Percentiles rank a stretch among this genome's conserved stretches.
Evolutionary conservation across 106 monocot genomes (phyloP).

Genomic region (Allium fistulosum): DNA sequence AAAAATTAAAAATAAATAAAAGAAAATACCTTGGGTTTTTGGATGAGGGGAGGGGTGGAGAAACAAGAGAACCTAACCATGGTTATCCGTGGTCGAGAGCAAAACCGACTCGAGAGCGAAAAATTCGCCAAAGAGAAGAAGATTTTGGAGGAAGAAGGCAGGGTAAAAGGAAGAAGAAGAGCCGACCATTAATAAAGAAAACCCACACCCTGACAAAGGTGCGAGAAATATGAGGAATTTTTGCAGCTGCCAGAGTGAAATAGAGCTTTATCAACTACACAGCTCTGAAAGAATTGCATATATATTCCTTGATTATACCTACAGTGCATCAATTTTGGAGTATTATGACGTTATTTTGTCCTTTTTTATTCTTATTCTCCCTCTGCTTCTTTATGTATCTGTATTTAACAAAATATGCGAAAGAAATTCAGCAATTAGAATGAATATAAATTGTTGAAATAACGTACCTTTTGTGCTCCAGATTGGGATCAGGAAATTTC

Average conservation of each 20-base stretch:
- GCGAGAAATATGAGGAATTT: conserved; percentile 27
- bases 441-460: too few species aligned
- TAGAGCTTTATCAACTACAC: conserved; percentile 17
- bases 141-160: conserved; percentile 20
- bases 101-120: conserved; percentile 55
- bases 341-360: too few species aligned
- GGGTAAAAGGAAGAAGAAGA: conserved; percentile 9
- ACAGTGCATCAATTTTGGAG: too few species aligned
- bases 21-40: conserved; percentile 40
- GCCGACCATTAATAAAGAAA: conserved; percentile 8
- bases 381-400: too few species aligned
- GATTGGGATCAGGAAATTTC: too few species aligned
- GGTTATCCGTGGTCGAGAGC: conserved; percentile 86
- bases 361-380: too few species aligned
- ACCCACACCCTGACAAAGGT: conserved; percentile 62
- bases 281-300: background rate
- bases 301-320: too few species aligned
- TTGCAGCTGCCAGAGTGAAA: conserved; percentile 51
- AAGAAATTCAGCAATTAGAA: too few species aligned
- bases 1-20: background rate
- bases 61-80: conserved; percentile 68
- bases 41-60: conserved; percentile 17
- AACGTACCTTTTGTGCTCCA: too few species aligned
- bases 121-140: conserved; percentile 51
- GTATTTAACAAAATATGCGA: too few species aligned